Evolutionary conservation across 2,329 filamentous ascomycete species (phyloP), one percentile per base, ranked within the genome.

Genomic region (Ceratocystis destructans): DNA sequence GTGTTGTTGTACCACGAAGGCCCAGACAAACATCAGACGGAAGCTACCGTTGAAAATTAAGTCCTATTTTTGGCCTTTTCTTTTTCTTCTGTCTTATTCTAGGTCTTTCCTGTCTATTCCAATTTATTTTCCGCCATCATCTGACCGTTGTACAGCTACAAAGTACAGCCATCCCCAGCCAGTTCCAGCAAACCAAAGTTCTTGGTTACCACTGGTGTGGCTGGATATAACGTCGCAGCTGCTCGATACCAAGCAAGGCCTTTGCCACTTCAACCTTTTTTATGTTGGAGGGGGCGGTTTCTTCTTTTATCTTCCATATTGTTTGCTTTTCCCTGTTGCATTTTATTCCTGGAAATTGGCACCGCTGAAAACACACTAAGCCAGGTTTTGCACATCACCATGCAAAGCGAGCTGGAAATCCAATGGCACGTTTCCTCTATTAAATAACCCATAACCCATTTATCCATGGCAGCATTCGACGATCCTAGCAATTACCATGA

Each of bases 1-100:
- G 25, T 57, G 28, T n/a, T 50, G 46, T n/a, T 31, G 25, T 33
- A 28, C 28, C 2, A 31, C 53, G 25, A 33, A 33, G 28, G 12
- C 53, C 53, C 31, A 20, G 61, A 63, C 41, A 48, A 63, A 63
- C 41, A 50, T 63, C 61, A 22, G 44, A 63, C 61, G 61, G 61
- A 63, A 63, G 44, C 31, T 63, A 31, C 61, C 44, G 46, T 63
- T 33, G 44, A 63, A 63, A 22, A 57, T 57, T 57, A 33, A 57
- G 25, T n/a, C 53, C 53, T 57, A 22, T 57, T 33, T 33, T 57
- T 33, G 22, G 5, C 7, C 15, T 57, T 33, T 31, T 53, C 22
- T 12, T 53, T 22, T 8, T 22, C 28, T 33, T 31, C 31, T 10
- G 33, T 37, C 33, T 37, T 33, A 17, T 31, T 33, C 53, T n/a